Conservation (phyloP, 2,329 filamentous ascomycete species). For the Pseudogymnoascus sp. region DNA sequence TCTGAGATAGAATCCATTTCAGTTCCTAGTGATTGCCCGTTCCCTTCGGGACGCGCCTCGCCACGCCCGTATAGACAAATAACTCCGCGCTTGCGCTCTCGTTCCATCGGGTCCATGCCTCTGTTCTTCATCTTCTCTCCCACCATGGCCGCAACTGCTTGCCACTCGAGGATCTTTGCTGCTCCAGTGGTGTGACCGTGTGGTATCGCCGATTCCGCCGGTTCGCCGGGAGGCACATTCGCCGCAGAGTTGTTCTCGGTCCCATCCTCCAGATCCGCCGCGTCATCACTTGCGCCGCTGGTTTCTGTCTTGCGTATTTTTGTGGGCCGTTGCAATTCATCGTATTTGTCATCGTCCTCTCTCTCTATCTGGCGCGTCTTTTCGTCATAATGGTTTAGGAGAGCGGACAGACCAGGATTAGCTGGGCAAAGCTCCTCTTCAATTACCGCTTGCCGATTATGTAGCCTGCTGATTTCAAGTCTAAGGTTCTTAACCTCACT, state of each 20-base stretch:
- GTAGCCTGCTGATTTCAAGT: not conserved
- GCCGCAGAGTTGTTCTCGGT: too few species aligned
- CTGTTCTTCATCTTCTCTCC: too few species aligned
- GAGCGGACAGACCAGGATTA: not conserved
- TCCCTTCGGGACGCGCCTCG: conserved; percentile 49
- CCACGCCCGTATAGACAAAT: conserved; percentile 72
- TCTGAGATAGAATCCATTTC: conserved; percentile 30
- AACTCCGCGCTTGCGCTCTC: conserved; percentile 63
- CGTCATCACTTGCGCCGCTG: too few species aligned
- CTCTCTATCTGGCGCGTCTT: not conserved
- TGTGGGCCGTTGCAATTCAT: not conserved
- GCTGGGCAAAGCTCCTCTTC: not conserved
- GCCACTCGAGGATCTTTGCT: too few species aligned
- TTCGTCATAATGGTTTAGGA: not conserved
- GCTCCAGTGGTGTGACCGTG: too few species aligned
- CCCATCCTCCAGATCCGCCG: too few species aligned
- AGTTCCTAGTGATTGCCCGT: conserved; percentile 46
- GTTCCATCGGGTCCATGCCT: too few species aligned
- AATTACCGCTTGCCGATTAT: not conserved
- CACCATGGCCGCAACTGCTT: too few species aligned
- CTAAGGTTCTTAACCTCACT: not conserved
- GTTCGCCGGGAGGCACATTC: too few species aligned
- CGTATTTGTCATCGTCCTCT: too few species aligned
- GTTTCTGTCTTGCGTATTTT: not conserved
- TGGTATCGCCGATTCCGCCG: too few species aligned